Conservation (phyloP, 202 grass and related monocot genomes). For the Miscanthus sacchariflorus region DNA sequence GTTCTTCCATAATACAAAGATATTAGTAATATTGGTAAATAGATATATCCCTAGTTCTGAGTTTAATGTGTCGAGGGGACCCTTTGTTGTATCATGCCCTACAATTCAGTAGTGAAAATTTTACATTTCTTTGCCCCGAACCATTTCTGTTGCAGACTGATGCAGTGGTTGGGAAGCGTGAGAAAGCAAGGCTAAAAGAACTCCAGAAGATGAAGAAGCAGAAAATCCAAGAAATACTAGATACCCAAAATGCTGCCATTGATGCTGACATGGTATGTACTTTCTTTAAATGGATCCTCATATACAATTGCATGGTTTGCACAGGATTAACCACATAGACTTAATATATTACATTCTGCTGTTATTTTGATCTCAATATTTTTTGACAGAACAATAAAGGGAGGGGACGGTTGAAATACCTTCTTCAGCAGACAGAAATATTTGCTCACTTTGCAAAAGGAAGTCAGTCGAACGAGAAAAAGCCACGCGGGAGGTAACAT, state of each 20-base stretch:
- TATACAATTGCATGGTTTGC: not conserved
- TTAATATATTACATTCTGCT: not conserved
- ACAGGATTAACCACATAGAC: not conserved
- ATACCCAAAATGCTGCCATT: slow-evolving; percentile 83
- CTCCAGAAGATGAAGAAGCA: slow-evolving; percentile 87
- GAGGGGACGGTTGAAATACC: slow-evolving; percentile 84
- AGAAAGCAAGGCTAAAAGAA: slow-evolving; percentile 78
- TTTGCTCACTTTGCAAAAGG: slow-evolving; percentile 97
- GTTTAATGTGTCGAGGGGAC: not conserved
- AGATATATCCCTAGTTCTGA: not conserved
- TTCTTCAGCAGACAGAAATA: slow-evolving; percentile 96
- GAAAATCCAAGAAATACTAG: slow-evolving; percentile 90
- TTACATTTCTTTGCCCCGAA: not conserved
- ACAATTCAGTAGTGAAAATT: not conserved
- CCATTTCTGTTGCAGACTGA: slow-evolving; percentile 47
- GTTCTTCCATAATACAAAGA: not conserved
- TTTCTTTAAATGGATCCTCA: not conserved
- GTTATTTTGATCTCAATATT: slow-evolving; percentile 3
- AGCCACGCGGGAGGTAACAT: slow-evolving; percentile 72
- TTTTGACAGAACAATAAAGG: slow-evolving; percentile 88
- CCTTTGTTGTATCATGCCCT: not conserved
- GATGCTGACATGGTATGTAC: slow-evolving; percentile 82
- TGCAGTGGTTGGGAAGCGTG: slow-evolving; percentile 65
- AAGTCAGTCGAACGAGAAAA: slow-evolving; percentile 77
- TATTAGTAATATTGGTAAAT: not conserved